Evolutionary conservation across 257 asterid species (phyloP).

Genomic region (Jacaranda copaia): DNA sequence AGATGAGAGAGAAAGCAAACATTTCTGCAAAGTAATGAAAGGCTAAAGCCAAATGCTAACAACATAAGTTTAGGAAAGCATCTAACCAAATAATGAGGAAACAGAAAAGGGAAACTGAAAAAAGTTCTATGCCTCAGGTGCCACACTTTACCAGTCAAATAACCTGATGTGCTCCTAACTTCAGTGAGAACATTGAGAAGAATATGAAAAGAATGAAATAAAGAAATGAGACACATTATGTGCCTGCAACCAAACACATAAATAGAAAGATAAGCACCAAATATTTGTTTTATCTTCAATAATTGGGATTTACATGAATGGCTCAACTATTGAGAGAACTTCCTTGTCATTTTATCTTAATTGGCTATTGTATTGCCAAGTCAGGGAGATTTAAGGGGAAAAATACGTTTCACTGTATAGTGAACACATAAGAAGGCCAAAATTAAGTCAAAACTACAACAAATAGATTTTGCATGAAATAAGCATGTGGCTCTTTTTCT

Average conservation of each 20-base stretch:
- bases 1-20: not conserved
- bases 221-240: not conserved
- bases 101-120: not conserved
- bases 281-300: not conserved
- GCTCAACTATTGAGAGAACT: too few relatives aligned
- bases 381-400: too few relatives aligned
- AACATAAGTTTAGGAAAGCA: not conserved
- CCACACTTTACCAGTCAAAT: not conserved
- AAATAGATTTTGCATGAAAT: too few relatives aligned
- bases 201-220: not conserved
- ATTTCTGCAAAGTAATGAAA: not conserved
- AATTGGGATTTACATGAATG: too few relatives aligned
- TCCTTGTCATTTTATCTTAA: too few relatives aligned
- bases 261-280: not conserved
- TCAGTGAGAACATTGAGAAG: not conserved
- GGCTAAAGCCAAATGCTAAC: not conserved
- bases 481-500: too few relatives aligned
- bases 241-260: not conserved
- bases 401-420: too few relatives aligned
- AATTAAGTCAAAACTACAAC: too few relatives aligned
- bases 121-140: slow-evolving; percentile 4
- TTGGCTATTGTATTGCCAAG: too few relatives aligned
- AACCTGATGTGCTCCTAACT: not conserved
- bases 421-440: too few relatives aligned
- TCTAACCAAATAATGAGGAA: not conserved